Evolutionary conservation across 1,284 basidiomycete species (phyloP), one percentile per base, ranked within the genome.

Genomic region (Acaromyces ingoldii): DNA sequence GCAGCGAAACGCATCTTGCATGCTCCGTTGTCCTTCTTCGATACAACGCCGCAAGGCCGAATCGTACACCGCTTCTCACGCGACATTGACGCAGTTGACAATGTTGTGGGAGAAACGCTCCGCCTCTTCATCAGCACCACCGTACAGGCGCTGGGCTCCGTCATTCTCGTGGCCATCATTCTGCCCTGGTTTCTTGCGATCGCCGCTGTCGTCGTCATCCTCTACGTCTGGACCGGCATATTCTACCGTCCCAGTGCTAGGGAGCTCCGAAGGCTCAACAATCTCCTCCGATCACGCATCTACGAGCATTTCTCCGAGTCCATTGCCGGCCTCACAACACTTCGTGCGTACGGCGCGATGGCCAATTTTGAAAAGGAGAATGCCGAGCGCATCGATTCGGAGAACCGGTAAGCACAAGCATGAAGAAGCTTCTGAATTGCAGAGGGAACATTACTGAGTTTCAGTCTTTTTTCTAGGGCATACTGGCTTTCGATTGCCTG

Each of bases 131-230:
- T 81, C 52, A 78, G 71, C n/a, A 89, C 87, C 0, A 62, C 82
- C 1, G 82, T 83, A 2, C 79, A 79, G 46, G 86, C 89, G 39
- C 33, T 85, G 11, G 86, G 87, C 28, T 84, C 87, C 2, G 81
- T 90, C 68, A 84, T 91, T 68, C 74, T 92, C 57, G 84, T 91
- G 38, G 78, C 79, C 5, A 85, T 89, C 58, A 77, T 91, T 57
- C 76, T 88, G 28, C 90, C 88, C 0, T 91, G 86, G 82, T 91
- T 91, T 80, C 79, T 91, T 6, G 62, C 67, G 39, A 52, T 65
- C 22, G 51, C 88, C 55, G 84, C 84, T 11, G 83, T 89, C 10
- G 78, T 79, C 28, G 80, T 80, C 41, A 81, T 89, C 43, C 71
- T 81, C 2, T 61, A 82, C 25, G 52, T 76, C 60, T 17, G 54